Base-by-base conservation (phyloP, 2,329 filamentous ascomycete genomes). In the Curvularia lunata region DNA sequence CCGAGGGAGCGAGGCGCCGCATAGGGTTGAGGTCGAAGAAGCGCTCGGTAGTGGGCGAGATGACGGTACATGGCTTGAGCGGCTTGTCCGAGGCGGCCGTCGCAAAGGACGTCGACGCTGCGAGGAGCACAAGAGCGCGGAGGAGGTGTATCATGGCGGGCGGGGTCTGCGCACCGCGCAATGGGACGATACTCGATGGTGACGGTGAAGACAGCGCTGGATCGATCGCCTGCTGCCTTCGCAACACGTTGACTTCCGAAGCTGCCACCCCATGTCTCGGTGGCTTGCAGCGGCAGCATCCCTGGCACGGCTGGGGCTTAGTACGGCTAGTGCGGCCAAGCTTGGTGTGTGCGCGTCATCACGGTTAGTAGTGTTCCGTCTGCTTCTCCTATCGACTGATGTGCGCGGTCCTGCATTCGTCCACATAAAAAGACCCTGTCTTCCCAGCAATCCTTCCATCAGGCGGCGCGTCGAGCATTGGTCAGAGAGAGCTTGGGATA, bases 21-120 rank as follows among this genome's bases (percentile, higher is more conserved):
- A 89, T 81, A 7, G 82, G 78, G 64, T 82, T 86, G 27, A 89
- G 79, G 69, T 89, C 86, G 76, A 87, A 88, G 78, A 86, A 88
- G 53, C 84, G 79, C 55, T 86, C 85, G 12, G 81, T 84, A n/a
- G 80, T 82, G 3, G 85, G 83, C 23, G 85, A 88, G 61, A 83
- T 81, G 55, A 86, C 83, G n/a, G 86, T 86, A 72, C 86, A 89
- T 61, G 86, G 83, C 53, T 82, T 80, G 43, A 78, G 72, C n/a
- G 77, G 68, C 59, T 82, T 79, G 64, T 71, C 81, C 74, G 65
- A 78, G 68, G 59, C 66, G 23, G 77, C 72, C 16, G 51, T 18
- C 34, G 55, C 55, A 32, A 49, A 32, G 12, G 50, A 75, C 71
- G 66, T 74, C 74, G 52, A 78, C 65, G 54, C 72, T 42, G 64